Evolutionary conservation across 2,329 filamentous ascomycete genomes (phyloP), one percentile per base, ranked within the genome.

Genomic region (Myotisia sp.): DNA sequence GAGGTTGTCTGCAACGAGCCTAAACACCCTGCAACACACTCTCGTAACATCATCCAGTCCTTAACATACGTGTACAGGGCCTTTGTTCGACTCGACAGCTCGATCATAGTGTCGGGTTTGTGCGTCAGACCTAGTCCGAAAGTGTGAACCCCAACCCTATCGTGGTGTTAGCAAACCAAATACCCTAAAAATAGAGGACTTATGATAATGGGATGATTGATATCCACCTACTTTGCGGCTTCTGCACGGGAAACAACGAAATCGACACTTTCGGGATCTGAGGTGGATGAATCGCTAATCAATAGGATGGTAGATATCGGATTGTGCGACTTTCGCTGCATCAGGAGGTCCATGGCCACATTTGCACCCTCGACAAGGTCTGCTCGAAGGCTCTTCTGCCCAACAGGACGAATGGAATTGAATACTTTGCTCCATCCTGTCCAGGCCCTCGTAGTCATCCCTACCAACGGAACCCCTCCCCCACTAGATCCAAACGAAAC

Each of bases 1-100:
- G 90, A 95, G 18, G 84, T 78, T 2, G 83, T 85, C 57, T 98
- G 90, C 53, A 95, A 71, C 9, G 84, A 77, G 29, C 90, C 90
- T 18, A 98, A 65, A 50, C 87, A 95, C 27, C 90, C 90, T 16
- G 86, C 90, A 28, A 94, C 70, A 54, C 90, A 95, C 56, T 98
- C 90, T 18, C 90, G 79, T 22, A 98, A 70, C 87, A 95, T 98
- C 87, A 95, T 95, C 90, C 90, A 98, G 56, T 98, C 90, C 60
- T 95, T 98, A 46, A 98, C 86, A 50, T 95, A 98, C 1, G 85
- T 92, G 52, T 95, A 98, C 1, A 85, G 92, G 3, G 86, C 90
- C 62, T 95, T 98, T 3, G 90, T 98, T 40, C 85, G 73, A 5
- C 82, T 90, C 1, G 90, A 95, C 8, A 98, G 65, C 59, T 95